Conservation (phyloP, 208 protist genomes). For the Trypanosoma rangeli region DNA sequence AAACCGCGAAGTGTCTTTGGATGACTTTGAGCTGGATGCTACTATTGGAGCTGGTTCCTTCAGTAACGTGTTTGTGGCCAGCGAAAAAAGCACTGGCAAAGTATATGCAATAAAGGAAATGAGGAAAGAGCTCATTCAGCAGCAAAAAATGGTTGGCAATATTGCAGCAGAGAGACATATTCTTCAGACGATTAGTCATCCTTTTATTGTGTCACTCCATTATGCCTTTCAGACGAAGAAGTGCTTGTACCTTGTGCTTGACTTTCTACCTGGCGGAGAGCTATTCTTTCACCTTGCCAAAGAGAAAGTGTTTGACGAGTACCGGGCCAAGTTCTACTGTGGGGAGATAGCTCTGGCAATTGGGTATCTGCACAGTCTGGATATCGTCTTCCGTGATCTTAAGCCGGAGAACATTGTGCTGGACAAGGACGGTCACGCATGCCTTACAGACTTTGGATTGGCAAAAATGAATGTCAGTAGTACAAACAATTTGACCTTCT, state of each 20-base stretch:
- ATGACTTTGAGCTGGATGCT: slow-evolving; percentile 87
- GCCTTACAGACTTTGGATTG: slow-evolving; percentile 91
- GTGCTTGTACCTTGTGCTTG: slow-evolving; percentile 92
- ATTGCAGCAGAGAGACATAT: slow-evolving; percentile 90
- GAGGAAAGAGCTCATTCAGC: slow-evolving; percentile 66
- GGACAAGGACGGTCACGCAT: slow-evolving; percentile 81
- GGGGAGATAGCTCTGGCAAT: slow-evolving; percentile 90
- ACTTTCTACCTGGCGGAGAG: slow-evolving; percentile 92
- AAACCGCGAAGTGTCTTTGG: slow-evolving; percentile 61
- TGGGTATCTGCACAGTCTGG: slow-evolving; percentile 88
- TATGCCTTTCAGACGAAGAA: slow-evolving; percentile 95
- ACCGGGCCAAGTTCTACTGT: slow-evolving; percentile 89
- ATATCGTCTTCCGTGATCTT: slow-evolving; percentile 94
- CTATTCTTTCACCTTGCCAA: slow-evolving; percentile 84
- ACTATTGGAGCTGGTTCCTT: slow-evolving; percentile 93
- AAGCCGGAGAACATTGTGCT: slow-evolving; percentile 93
- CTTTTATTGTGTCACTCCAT: slow-evolving; percentile 94
- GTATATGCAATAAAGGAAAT: slow-evolving; percentile 94
- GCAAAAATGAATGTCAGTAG: slow-evolving; percentile 72
- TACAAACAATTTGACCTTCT: slow-evolving; percentile 82
- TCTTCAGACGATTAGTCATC: slow-evolving; percentile 91
- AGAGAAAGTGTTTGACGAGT: slow-evolving; percentile 60
- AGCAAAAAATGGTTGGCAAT: slow-evolving; percentile 63
- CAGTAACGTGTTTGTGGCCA: slow-evolving; percentile 90
- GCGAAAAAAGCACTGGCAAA: slow-evolving; percentile 80